Evolutionary conservation across 2,329 filamentous ascomycete genomes (phyloP), one percentile per base, ranked within the genome.

Genomic region (Calonectria hawksworthii): DNA sequence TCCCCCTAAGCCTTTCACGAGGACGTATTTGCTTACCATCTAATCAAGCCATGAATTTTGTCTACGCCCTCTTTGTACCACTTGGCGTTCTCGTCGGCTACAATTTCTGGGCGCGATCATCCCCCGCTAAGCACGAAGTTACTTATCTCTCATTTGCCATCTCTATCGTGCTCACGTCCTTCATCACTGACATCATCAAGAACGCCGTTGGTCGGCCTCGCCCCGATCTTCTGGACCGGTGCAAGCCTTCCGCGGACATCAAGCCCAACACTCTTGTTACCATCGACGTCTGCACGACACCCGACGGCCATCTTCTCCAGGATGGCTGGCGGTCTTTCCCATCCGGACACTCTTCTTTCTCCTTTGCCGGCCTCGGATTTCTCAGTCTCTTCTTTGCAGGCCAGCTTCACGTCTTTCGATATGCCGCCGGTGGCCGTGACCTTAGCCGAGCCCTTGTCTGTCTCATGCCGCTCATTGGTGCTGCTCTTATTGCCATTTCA

Each of bases 131-230:
- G 83, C 91, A 94, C 74, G 96, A 99, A 86, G 94, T 96, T 77
- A 94, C 95, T 0, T 87, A 98, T 68, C 91, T 99, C 1, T 94
- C 95, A 28, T 92, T 98, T 74, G 87, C 93, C 66, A 95, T 96
- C 80, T 91, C 93, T 77, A 85, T 99, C 32, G 89, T 95, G 79
- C 89, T 98, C 65, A 94, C 95, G 0, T 91, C 92, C 8, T 94
- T 98, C 84, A 88, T 99, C 54, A 99, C 97, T 56, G 96, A 99
- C 83, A 87, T 96, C 34, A 90, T 99, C 82, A 99, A 99, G 86
- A 98, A 98, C 83, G 91, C 94, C 13, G 94, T 96, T 32, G 95
- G 95, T 11, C 88, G 95, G 14, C 95, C 96, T 21, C 86, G 91
- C 8, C 91, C 91, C 0, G 91, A 92, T 77, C 83, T 92, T 5